Conservation (phyloP, 1,284 basidiomycete species). For the Sanghuangporus weigelae region DNA sequence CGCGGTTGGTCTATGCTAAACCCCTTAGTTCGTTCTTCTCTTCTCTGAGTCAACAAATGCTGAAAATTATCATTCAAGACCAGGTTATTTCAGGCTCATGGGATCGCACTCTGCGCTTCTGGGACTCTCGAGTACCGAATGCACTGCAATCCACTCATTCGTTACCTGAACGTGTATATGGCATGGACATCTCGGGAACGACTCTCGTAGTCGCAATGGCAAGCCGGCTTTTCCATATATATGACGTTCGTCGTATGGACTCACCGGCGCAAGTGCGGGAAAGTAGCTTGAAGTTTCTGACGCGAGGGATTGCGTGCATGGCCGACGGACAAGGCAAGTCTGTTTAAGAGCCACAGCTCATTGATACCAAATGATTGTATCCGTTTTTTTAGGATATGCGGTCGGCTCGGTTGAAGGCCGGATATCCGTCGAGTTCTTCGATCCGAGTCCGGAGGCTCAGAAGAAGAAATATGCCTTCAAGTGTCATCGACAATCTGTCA, state of each 20-base stretch:
- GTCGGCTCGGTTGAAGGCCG: conserved; percentile 93
- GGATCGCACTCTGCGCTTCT: conserved; percentile 86
- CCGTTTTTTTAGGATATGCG: conserved; percentile 70
- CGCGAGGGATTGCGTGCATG: conserved; percentile 88
- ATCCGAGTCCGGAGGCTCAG: conserved; percentile 71
- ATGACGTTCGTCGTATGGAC: conserved; percentile 74
- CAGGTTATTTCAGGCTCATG: conserved; percentile 81
- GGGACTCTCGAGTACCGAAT: conserved; percentile 68
- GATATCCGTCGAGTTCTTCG: conserved; percentile 97
- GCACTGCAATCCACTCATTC: conserved; percentile 58
- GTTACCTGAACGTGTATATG: conserved; percentile 81
- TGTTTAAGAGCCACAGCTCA: background rate
- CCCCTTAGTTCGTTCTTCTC: conserved; percentile 43
- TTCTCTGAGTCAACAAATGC: background rate
- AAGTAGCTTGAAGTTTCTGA: conserved; percentile 94
- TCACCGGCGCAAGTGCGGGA: conserved; percentile 76
- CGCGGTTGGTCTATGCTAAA: conserved; percentile 52
- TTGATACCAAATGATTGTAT: background rate
- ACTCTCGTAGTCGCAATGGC: conserved; percentile 89
- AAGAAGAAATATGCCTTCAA: conserved; percentile 98
- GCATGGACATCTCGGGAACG: conserved; percentile 68
- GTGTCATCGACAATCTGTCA: conserved; percentile 87
- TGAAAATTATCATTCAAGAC: conserved; percentile 37
- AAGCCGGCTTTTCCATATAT: conserved; percentile 83
- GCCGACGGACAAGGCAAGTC: conserved; percentile 79